phyloP scores from a whole-genome alignment of 179 eudicot genomes.

The Spergularia azorica region DNA sequence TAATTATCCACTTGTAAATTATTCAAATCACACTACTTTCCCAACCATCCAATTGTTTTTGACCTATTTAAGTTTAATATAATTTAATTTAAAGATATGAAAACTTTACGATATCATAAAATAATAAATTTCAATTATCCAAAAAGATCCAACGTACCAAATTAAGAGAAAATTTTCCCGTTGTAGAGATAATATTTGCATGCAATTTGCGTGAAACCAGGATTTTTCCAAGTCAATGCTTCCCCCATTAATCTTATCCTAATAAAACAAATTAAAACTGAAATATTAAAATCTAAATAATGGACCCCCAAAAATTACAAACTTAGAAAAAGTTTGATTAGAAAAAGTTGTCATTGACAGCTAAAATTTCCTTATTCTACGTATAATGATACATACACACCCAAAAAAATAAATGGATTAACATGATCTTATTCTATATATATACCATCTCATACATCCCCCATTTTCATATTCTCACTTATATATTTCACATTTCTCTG shows the following conservation, averaged over 20 bases:
- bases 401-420: not conserved
- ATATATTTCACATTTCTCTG: not conserved
- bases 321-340: too few species aligned
- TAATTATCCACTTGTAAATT: constrained; percentile 12
- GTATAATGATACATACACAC: not conserved
- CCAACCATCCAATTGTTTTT: constrained; percentile 12
- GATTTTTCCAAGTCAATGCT: constrained; percentile 26
- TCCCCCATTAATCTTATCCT: constrained; percentile 25
- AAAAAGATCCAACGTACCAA: constrained; percentile 16
- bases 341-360: constrained; percentile 22
- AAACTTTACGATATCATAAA: too few species aligned
- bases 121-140: not conserved
- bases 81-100: not conserved
- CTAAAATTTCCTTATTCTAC: not conserved
- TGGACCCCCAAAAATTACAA: too few species aligned
- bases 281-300: not conserved
- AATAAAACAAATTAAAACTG: not conserved
- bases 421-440: not conserved
- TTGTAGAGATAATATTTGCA: not conserved
- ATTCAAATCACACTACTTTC: not conserved
- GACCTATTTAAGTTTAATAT: not conserved
- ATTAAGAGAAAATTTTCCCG: not conserved
- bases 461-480: not conserved
- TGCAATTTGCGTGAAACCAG: constrained; percentile 22
- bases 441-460: not conserved